Evolutionary conservation across 169 alveolate genomes (phyloP), one percentile per base, ranked within the genome.

Genomic region (Eimeria nieschulzi): DNA sequence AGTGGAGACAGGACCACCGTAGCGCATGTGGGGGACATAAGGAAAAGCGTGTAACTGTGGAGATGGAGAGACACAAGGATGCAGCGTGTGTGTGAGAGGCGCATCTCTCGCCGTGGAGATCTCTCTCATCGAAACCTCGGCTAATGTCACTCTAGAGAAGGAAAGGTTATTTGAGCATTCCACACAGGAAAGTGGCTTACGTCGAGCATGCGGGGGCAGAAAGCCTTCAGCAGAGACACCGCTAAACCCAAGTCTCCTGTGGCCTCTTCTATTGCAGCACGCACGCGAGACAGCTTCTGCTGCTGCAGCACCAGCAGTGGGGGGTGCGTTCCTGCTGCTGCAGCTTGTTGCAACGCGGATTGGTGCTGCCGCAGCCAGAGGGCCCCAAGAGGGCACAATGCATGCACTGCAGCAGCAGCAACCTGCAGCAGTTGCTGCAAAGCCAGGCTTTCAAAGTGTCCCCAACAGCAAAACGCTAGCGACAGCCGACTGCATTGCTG

Each of bases 381-480:
- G 56, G 78, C 61, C 1, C 76, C 88, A 26, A 82, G 73, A n/a
- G 88, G 88, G 76, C 73, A 75, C 13, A 82, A 59, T 9, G 76
- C 76, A 61, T 82, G 88, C 88, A 82, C 88, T 25, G 88, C 88
- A 19, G 76, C 76, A 51, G 88, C 88, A 26, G 88, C 88, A 63
- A 59, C 64, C 63, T 82, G 88, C n/a, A 82, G 78, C 26, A 82
- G 78, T 75, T 53, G 88, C 21, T 59, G 88, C 33, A 82, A 54
- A 21, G 88, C 76, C 17, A 82, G 76, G 46, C 88, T 53, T 68
- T 82, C 88, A 26, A 82, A 82, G 23, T 33, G 63, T 8, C 88
- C 88, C 88, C 88, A 82, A 63, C 78, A 33, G 78, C 88, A 82
- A 61, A 82, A 33, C 13, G 78, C 88, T 19, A 82, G 88, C 5